Evolutionary conservation across 306 rosid genomes (phyloP).

Genomic region (Rosa persica): DNA sequence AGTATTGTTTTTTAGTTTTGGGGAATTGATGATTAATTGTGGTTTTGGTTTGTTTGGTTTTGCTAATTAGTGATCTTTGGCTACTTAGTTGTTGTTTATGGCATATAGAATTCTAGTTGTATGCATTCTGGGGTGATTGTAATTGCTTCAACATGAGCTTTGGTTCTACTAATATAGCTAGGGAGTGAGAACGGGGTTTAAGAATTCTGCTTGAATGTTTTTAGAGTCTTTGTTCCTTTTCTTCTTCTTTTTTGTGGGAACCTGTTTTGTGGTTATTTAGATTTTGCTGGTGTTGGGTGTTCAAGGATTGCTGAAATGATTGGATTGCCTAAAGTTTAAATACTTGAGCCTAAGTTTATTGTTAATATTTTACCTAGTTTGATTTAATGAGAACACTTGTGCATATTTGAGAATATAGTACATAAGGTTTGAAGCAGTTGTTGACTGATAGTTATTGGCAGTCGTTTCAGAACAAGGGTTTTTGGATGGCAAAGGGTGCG

Average conservation of each 20-base stretch:
- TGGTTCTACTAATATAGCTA: not conserved
- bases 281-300: too few species aligned
- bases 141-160: not conserved
- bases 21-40: not conserved
- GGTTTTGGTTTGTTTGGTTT: not conserved
- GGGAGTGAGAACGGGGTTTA: not conserved
- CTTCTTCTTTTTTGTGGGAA: too few species aligned
- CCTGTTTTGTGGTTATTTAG: not conserved
- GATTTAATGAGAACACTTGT: not conserved
- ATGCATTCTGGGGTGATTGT: not conserved
- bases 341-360: not conserved
- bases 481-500: slow-evolving; percentile 63
- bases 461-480: slow-evolving; percentile 66
- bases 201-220: not conserved
- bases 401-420: not conserved
- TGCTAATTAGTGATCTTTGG: not conserved
- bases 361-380: not conserved
- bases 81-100: not conserved
- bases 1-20: not conserved
- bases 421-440: not conserved
- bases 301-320: not conserved
- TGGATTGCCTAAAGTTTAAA: not conserved
- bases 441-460: slow-evolving; percentile 23
- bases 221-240: not conserved
- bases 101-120: not conserved